A percentile compares a stretch with the other conserved stretches of the same genome.
Evolutionary conservation across 2,329 filamentous ascomycete species (phyloP).

Genomic region (Sporothrix protearum): DNA sequence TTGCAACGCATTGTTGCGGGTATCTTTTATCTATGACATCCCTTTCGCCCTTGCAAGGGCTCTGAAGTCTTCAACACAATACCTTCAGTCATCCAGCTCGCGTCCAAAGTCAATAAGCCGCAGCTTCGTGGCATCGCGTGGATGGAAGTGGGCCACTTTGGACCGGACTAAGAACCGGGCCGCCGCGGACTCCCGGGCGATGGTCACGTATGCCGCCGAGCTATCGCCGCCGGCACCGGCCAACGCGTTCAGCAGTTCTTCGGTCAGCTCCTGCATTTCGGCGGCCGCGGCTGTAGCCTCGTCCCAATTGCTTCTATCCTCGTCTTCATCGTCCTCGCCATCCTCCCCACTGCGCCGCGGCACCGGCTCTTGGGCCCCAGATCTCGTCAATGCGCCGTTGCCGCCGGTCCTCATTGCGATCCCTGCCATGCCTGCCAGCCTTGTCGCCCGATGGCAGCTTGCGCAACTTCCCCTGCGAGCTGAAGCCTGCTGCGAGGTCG

Average conservation of each 20-base stretch:
- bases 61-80: background rate
- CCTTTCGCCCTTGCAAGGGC: background rate
- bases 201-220: conserved; percentile 55
- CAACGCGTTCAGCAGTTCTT: conserved; percentile 58
- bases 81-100: conserved; percentile 52
- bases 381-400: conserved; percentile 63
- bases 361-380: conserved; percentile 43
- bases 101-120: conserved; percentile 62
- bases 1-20: background rate
- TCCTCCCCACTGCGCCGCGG: background rate
- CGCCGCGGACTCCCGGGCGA: conserved; percentile 59
- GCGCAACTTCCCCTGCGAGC: conserved; percentile 51
- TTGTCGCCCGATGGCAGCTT: conserved; percentile 45
- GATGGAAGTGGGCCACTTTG: conserved; percentile 64
- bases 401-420: conserved; percentile 42
- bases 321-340: background rate
- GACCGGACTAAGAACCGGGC: conserved; percentile 62
- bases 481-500: conserved; percentile 58
- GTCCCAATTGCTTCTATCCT: conserved; percentile 36
- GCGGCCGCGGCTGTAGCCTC: conserved; percentile 50
- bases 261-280: conserved; percentile 59
- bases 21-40: conserved; percentile 6
- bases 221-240: conserved; percentile 53
- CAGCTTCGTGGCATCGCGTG: conserved; percentile 57
- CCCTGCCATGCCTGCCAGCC: conserved; percentile 46